A percentile compares a stretch with the other conserved stretches of the same genome.
Conservation (phyloP, 1,139 yeast genomes). For the Saccharomyces hybrid region DNA sequence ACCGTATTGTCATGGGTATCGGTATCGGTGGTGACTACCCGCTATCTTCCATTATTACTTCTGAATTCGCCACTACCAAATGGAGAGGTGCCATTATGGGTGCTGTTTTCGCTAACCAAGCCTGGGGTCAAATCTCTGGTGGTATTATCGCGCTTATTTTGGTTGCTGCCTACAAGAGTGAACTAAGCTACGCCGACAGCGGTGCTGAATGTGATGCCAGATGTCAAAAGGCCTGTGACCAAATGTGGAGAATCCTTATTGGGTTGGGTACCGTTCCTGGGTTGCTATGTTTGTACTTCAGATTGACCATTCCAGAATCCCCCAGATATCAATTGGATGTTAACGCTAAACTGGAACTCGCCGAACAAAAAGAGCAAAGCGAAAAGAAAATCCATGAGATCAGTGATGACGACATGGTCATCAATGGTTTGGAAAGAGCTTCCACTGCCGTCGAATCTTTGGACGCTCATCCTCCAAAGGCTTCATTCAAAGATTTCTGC, state of each 20-base stretch:
- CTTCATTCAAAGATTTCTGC: constrained; percentile 51
- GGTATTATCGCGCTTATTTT: constrained; percentile 71
- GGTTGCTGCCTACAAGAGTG: constrained; percentile 64
- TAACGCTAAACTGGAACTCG: constrained; percentile 42
- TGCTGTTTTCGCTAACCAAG: constrained; percentile 89
- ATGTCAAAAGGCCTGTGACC: constrained; percentile 74
- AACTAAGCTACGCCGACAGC: constrained; percentile 43
- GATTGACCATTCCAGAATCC: constrained; percentile 90
- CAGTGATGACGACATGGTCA: constrained; percentile 35
- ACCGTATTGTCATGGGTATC: constrained; percentile 81
- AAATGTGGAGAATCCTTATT: constrained; percentile 86
- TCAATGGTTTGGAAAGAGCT: constrained; percentile 39
- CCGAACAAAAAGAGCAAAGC: neutral
- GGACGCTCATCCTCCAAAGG: constrained; percentile 31
- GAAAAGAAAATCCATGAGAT: constrained; percentile 1
- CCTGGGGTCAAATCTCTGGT: constrained; percentile 83
- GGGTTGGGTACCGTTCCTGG: constrained; percentile 93
- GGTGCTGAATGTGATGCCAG: constrained; percentile 53
- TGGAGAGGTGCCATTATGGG: constrained; percentile 98
- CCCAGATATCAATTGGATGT: constrained; percentile 84
- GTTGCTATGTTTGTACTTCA: constrained; percentile 69
- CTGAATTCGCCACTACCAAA: constrained; percentile 83
- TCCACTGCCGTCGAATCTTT: constrained; percentile 36
- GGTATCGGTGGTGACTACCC: constrained; percentile 99
- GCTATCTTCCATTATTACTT: constrained; percentile 83